Conservation (phyloP, 1,284 basidiomycete species). For the Naganishia sp. region DNA sequence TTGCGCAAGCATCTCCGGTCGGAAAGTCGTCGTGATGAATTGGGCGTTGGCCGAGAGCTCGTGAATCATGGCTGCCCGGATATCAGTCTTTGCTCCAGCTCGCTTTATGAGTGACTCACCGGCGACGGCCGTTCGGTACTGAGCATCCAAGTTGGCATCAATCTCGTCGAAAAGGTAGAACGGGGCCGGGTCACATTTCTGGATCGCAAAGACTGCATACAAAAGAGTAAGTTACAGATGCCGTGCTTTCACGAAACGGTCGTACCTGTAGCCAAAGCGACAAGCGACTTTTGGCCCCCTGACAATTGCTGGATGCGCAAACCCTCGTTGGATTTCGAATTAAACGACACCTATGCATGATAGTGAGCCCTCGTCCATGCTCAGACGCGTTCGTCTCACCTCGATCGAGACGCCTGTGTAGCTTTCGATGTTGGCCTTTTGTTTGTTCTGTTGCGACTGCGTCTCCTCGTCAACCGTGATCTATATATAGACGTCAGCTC, state of each 20-base stretch:
- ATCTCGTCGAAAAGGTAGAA: constrained; percentile 99
- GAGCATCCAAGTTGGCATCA: constrained; percentile 95
- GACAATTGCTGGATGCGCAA: constrained; percentile 94
- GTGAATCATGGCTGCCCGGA: constrained; percentile 80
- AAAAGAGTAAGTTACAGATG: constrained; percentile 7
- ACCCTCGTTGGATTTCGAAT: constrained; percentile 95
- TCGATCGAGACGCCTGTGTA: constrained; percentile 97
- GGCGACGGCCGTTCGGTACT: constrained; percentile 95
- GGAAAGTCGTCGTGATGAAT: constrained; percentile 98
- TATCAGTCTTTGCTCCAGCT: background rate
- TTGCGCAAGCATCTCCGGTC: constrained; percentile 91
- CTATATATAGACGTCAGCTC: constrained; percentile 35
- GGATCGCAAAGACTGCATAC: constrained; percentile 86
- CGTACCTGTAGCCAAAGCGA: constrained; percentile 86
- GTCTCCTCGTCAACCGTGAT: constrained; percentile 41
- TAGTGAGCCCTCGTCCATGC: constrained; percentile 5
- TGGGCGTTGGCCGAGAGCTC: constrained; percentile 83
- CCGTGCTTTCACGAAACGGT: background rate
- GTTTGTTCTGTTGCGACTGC: constrained; percentile 35
- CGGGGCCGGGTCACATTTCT: constrained; percentile 98
- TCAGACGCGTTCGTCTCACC: constrained; percentile 51
- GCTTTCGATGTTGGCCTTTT: constrained; percentile 73
- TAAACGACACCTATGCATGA: constrained; percentile 80
- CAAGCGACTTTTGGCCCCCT: constrained; percentile 95
- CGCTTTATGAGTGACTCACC: constrained; percentile 58